Evolutionary conservation across 2,329 filamentous ascomycete species (phyloP).

Genomic region (Sarocladiaceae sp.): DNA sequence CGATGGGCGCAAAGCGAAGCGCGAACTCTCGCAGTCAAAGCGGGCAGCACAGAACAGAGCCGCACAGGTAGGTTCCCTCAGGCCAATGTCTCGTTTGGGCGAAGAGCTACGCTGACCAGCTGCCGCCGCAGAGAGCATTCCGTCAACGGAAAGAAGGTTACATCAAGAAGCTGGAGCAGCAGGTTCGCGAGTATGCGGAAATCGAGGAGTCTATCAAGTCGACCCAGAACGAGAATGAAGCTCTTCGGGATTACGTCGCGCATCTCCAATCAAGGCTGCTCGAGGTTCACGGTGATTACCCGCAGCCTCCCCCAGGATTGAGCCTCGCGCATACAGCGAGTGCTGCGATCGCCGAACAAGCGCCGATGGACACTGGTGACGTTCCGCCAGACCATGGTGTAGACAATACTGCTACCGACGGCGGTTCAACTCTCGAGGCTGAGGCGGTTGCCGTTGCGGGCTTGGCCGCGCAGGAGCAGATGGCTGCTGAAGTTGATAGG

Average conservation of each 20-base stretch:
- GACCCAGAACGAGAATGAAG: slow-evolving; percentile 84
- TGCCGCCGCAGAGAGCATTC: slow-evolving; percentile 69
- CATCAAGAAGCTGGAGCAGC: slow-evolving; percentile 94
- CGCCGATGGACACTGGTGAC: slow-evolving; percentile 15
- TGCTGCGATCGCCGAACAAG: neutral
- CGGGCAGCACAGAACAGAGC: slow-evolving; percentile 94
- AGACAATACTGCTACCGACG: slow-evolving; percentile 26
- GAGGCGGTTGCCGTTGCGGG: slow-evolving; percentile 44
- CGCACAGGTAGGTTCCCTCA: slow-evolving; percentile 67
- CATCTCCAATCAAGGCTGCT: slow-evolving; percentile 81
- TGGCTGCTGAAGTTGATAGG: slow-evolving; percentile 22
- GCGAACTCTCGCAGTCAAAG: slow-evolving; percentile 91
- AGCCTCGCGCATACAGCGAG: slow-evolving; percentile 43
- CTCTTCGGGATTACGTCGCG: slow-evolving; percentile 86
- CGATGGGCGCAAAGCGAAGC: slow-evolving; percentile 70
- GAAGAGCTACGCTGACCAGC: neutral
- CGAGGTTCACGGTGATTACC: slow-evolving; percentile 76
- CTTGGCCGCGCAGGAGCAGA: slow-evolving; percentile 35
- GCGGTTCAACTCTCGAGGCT: slow-evolving; percentile 41
- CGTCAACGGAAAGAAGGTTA: slow-evolving; percentile 96
- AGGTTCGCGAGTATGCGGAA: slow-evolving; percentile 73
- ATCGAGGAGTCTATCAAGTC: slow-evolving; percentile 73
- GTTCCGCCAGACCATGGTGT: neutral
- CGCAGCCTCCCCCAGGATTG: slow-evolving; percentile 74
- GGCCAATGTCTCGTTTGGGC: neutral